phyloP scores from a whole-genome alignment of 2,329 filamentous ascomycete genomes.

The Aspergillus arachidicola region DNA sequence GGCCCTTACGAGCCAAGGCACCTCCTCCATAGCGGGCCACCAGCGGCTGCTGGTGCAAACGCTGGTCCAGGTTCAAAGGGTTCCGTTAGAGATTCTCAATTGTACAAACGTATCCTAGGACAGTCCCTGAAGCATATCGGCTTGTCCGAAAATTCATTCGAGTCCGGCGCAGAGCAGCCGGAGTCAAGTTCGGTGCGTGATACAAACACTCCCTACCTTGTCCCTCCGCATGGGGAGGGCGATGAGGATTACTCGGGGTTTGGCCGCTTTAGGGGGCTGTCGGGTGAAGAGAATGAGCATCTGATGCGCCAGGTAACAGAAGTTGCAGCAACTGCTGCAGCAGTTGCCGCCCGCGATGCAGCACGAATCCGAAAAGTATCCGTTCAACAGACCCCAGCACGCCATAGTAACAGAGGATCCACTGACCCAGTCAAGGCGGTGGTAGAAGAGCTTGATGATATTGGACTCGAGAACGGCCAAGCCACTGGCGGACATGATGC shows the following conservation, averaged over 20 bases:
- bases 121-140: slow-evolving; percentile 87
- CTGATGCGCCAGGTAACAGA: slow-evolving; percentile 88
- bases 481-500: slow-evolving; percentile 81
- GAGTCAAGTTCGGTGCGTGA: slow-evolving; percentile 27
- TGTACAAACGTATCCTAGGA: slow-evolving; percentile 91
- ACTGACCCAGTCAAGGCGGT: slow-evolving; percentile 40
- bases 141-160: slow-evolving; percentile 59
- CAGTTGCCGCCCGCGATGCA: slow-evolving; percentile 81
- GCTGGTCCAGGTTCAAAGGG: slow-evolving; percentile 57
- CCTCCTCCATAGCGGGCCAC: slow-evolving; percentile 32
- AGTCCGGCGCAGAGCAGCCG: slow-evolving; percentile 31
- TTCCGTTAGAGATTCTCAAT: slow-evolving; percentile 81
- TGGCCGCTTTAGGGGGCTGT: slow-evolving; percentile 63
- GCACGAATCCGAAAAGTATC: slow-evolving; percentile 56
- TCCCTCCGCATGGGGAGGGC: slow-evolving; percentile 67
- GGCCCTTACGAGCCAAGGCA: slow-evolving; percentile 39
- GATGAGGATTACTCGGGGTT: slow-evolving; percentile 39
- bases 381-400: slow-evolving; percentile 36
- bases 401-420: slow-evolving; percentile 39
- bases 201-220: slow-evolving; percentile 62
- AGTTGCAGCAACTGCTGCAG: slow-evolving; percentile 87
- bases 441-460: slow-evolving; percentile 52
- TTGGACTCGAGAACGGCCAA: slow-evolving; percentile 47
- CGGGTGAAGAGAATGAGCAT: slow-evolving; percentile 77
- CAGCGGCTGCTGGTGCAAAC: slow-evolving; percentile 36